phyloP scores from a whole-genome alignment of 2,329 filamentous ascomycete species.

The Salinomyces thailandicus region DNA sequence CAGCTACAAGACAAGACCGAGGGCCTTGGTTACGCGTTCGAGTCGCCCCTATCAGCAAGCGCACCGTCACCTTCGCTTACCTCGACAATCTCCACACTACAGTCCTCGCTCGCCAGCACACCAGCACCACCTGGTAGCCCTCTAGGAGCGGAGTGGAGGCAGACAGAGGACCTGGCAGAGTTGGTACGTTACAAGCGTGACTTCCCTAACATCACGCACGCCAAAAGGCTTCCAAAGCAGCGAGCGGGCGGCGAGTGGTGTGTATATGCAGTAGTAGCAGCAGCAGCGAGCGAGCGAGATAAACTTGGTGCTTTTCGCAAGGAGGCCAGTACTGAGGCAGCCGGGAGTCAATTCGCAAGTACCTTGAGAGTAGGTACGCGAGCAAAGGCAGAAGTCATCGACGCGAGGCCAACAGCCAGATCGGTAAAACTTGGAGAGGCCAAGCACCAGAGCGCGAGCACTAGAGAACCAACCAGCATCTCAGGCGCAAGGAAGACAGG shows the following conservation, averaged over 20 bases:
- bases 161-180: neutral
- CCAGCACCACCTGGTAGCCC: neutral
- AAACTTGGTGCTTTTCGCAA: too few relatives aligned
- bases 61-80: conserved; percentile 9
- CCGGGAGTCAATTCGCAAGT: too few relatives aligned
- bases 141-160: neutral
- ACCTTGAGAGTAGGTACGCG: too few relatives aligned
- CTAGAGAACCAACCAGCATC: too few relatives aligned
- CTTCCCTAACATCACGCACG: conserved; percentile 17
- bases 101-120: conserved; percentile 9
- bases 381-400: too few relatives aligned
- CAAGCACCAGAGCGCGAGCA: too few relatives aligned
- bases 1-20: neutral
- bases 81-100: conserved; percentile 10
- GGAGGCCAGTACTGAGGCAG: too few relatives aligned
- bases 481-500: too few relatives aligned
- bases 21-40: neutral
- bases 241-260: conserved; percentile 16
- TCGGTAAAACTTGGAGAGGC: too few relatives aligned
- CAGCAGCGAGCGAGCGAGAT: neutral
- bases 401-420: too few relatives aligned
- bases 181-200: conserved; percentile 21
- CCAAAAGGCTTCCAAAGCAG: conserved; percentile 22
- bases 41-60: conserved; percentile 1
- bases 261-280: conserved; percentile 22